A percentile compares a stretch with the other conserved stretches of the same genome.
Evolutionary conservation across 305 asterid species (phyloP).

Genomic region (Fraxinus greggii): DNA sequence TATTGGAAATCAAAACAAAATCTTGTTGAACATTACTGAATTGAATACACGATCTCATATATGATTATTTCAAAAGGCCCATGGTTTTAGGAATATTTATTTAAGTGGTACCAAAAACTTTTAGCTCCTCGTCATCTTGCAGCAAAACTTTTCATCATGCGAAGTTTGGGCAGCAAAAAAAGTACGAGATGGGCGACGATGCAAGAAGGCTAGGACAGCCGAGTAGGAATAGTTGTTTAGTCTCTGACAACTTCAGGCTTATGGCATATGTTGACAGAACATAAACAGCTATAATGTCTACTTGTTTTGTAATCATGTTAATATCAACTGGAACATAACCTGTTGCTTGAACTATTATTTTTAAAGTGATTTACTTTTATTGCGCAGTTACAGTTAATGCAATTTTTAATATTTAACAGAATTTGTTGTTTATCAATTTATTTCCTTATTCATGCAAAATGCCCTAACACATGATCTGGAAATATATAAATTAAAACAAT

Average conservation of each 20-base stretch:
- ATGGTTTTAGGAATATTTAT: no score
- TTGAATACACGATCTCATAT: no score
- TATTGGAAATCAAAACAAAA: no score
- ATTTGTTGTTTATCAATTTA: not conserved
- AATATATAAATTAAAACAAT: no score
- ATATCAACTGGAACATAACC: not conserved
- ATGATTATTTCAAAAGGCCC: no score
- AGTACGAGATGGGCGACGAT: not conserved
- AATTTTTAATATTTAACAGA: not conserved
- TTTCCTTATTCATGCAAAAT: not conserved
- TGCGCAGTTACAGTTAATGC: not conserved
- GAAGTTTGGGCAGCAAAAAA: not conserved
- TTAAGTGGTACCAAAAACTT: no score
- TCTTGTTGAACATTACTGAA: no score
- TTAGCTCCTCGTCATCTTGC: not conserved
- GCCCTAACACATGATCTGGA: not conserved
- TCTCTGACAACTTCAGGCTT: not conserved
- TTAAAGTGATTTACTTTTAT: not conserved
- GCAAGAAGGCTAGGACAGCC: not conserved
- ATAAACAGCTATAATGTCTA: not conserved
- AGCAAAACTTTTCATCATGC: not conserved
- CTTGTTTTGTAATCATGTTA: not conserved
- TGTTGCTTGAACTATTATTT: not conserved
- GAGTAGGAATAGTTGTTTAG: not conserved
- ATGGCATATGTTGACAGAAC: not conserved